Base-by-base conservation (phyloP, 164 flowering plant species). In the Annona squamosa region DNA sequence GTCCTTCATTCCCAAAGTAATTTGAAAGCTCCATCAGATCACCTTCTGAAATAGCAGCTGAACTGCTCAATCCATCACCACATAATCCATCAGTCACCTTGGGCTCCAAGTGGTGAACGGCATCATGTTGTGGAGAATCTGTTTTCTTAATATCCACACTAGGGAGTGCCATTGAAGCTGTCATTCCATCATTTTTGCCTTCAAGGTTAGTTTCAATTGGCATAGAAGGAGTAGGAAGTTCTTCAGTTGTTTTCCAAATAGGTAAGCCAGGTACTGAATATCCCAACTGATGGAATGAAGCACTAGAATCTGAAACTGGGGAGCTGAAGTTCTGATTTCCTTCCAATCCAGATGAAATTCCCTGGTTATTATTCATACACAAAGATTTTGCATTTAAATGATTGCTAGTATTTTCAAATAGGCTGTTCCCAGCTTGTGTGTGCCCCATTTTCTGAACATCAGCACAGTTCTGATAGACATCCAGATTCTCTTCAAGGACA, bases 1-100 rank as follows among this genome's bases (percentile, higher is more conserved):
- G 76, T 46, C 82, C 98, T 41, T 85, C 96, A 63, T 82, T 76
- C 16, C 78, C 18, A 42, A 87, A 80, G 78, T 88, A 75, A 78
- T 78, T 70, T 7, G 90, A 79, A 48, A 86, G 64, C 7, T 84
- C 84, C 7, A 65, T 80, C 9, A 87, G 74, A 72, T 79, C 83
- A 68, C 76, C 79, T n/a, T 88, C 91, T 65, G 87, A 62, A 7
- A 71, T 69, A 72, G 79, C 70, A 65, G 48, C 46, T 12, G 81
- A 73, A 80, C 67, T 71, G 70, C 68, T 70, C 37, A 80, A 48
- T 43, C 72, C 82, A 71, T 79, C 85, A 73, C 66, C 74, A 59
- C 73, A 76, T 56, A 74, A 69, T 65, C 73, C 71, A 46, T 65
- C 71, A 10, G 75, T 76, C 71, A 84, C 45, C 45, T 76, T 78